Conservation (phyloP, 192 early-diverging fungal genomes). For the Backusella tuberculispora region DNA sequence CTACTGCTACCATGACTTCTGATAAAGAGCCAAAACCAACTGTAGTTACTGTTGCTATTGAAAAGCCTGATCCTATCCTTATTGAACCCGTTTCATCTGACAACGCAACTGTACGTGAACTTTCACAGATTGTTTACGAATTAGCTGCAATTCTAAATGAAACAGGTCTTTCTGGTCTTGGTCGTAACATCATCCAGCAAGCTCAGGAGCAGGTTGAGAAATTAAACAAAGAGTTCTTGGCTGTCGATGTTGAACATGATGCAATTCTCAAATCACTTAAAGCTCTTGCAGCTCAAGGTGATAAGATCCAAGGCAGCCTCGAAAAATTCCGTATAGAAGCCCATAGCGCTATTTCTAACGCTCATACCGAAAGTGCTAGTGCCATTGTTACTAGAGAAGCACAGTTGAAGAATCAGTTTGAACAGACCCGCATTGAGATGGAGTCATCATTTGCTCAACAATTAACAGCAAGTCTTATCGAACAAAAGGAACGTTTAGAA, state of each 20-base stretch:
- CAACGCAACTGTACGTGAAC: constrained; percentile 38
- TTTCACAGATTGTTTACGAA: constrained; percentile 42
- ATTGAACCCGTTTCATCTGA: constrained; percentile 39
- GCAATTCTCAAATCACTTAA: constrained; percentile 31
- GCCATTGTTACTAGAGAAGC: constrained; percentile 52
- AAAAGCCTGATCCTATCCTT: constrained; percentile 32
- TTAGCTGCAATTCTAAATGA: constrained; percentile 41
- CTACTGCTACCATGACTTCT: constrained; percentile 5
- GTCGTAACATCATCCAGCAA: constrained; percentile 62
- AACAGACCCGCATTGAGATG: constrained; percentile 20
- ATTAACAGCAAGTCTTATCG: constrained; percentile 28
- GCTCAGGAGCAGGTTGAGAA: constrained; percentile 57
- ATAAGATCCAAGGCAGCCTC: constrained; percentile 58
- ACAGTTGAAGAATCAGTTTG: constrained; percentile 50
- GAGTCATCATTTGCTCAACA: constrained; percentile 37
- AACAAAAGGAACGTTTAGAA: constrained; percentile 51
- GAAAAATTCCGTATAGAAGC: constrained; percentile 62
- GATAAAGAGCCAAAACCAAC: constrained; percentile 7
- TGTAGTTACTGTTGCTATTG: constrained; percentile 18
- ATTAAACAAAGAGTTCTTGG: constrained; percentile 53
- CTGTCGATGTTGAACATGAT: constrained; percentile 49
- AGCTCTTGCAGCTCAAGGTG: constrained; percentile 47
- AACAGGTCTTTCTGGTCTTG: constrained; percentile 49
- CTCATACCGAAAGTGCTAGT: constrained; percentile 49
- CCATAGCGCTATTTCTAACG: constrained; percentile 49